A percentile compares a stretch with the other conserved stretches of the same genome.
These are phyloP conservation scores for Trichomonascus vanleenenianus DNA, from an alignment of 805 yeast genomes.

Conservation along the genomic window DNA sequence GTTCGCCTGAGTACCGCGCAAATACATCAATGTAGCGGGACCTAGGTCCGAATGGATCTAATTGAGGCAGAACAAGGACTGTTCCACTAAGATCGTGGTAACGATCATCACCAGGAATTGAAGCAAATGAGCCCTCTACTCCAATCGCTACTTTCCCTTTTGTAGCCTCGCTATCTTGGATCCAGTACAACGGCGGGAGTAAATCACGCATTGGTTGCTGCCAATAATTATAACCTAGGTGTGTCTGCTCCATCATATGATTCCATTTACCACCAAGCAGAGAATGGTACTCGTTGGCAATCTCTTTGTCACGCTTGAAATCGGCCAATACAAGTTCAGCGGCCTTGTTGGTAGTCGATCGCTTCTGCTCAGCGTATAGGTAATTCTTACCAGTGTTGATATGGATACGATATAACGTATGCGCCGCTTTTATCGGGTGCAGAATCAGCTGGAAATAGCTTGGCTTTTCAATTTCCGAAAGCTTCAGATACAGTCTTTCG, in stretches of 20 bases:
- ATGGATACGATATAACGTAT: conserved; percentile 9
- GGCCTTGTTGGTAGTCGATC: conserved; percentile 8
- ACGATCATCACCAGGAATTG: conserved; percentile 13
- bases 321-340: neutral
- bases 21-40: conserved; percentile 10
- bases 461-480: no score
- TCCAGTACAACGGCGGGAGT: conserved; percentile 9
- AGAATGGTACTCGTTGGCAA: conserved; percentile 9
- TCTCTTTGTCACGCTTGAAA: conserved; percentile 4
- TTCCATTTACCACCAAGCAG: conserved; percentile 14
- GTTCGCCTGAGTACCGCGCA: conserved; percentile 4
- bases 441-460: conserved; percentile 11
- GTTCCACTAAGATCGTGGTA: conserved; percentile 8
- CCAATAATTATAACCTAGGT: conserved; percentile 10
- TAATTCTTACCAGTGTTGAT: conserved; percentile 10
- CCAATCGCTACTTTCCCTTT: conserved; percentile 7
- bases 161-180: conserved; percentile 4
- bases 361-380: conserved; percentile 12
- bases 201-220: conserved; percentile 14
- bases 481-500: conserved; percentile 5
- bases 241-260: conserved; percentile 15
- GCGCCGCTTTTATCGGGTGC: conserved; percentile 13
- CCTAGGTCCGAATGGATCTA: conserved; percentile 8
- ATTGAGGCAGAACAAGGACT: conserved; percentile 3
- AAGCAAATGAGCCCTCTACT: conserved; percentile 10